Percentiles rank a stretch among this genome's conserved stretches.
These are phyloP conservation scores for Pythium apleroticum DNA, from an alignment of 352 stramenopile genomes.

Conservation along the genomic window DNA sequence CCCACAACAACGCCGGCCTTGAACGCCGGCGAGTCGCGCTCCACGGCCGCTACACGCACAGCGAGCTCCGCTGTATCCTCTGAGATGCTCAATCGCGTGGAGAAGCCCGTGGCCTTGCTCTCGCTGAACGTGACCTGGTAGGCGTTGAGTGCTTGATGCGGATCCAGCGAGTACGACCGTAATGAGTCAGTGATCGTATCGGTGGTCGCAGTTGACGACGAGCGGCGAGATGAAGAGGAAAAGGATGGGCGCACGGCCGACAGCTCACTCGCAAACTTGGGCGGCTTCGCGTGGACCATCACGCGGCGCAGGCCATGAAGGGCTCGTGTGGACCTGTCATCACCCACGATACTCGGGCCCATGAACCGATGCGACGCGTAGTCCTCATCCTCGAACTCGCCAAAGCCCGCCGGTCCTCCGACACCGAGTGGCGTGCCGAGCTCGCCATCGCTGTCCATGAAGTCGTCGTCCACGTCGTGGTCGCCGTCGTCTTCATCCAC, in stretches of 20 bases:
- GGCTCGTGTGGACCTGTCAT: slow-evolving; percentile 39
- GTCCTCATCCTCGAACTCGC: slow-evolving; percentile 44
- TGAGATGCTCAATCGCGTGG: slow-evolving; percentile 26
- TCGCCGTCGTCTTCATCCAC: slow-evolving; percentile 29
- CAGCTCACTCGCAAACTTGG: slow-evolving; percentile 60
- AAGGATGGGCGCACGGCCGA: slow-evolving; percentile 26
- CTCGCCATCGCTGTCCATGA: slow-evolving; percentile 35
- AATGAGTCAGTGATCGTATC: slow-evolving; percentile 1
- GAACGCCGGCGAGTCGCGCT: slow-evolving; percentile 50
- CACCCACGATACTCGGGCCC: slow-evolving; percentile 46
- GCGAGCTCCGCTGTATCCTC: slow-evolving; percentile 35
- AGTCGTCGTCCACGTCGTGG: slow-evolving; percentile 29
- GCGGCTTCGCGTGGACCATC: slow-evolving; percentile 62
- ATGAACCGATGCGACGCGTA: slow-evolving; percentile 61
- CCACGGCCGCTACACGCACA: slow-evolving; percentile 56
- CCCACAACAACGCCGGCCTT: slow-evolving; percentile 54
- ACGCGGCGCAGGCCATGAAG: slow-evolving; percentile 64
- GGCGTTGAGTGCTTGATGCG: slow-evolving; percentile 34
- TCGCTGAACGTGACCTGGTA: slow-evolving; percentile 72
- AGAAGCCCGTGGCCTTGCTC: slow-evolving; percentile 44
- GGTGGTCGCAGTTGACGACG: slow-evolving; percentile 11
- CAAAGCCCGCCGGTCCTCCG: slow-evolving; percentile 44
- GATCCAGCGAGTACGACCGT: slow-evolving; percentile 23
- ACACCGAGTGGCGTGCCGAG: slow-evolving; percentile 59
- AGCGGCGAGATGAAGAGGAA: slow-evolving; percentile 12